These are phyloP conservation scores for Stagonosporopsis vannaccii DNA, from an alignment of 2,329 filamentous ascomycete species.

Conservation along the genomic window DNA sequence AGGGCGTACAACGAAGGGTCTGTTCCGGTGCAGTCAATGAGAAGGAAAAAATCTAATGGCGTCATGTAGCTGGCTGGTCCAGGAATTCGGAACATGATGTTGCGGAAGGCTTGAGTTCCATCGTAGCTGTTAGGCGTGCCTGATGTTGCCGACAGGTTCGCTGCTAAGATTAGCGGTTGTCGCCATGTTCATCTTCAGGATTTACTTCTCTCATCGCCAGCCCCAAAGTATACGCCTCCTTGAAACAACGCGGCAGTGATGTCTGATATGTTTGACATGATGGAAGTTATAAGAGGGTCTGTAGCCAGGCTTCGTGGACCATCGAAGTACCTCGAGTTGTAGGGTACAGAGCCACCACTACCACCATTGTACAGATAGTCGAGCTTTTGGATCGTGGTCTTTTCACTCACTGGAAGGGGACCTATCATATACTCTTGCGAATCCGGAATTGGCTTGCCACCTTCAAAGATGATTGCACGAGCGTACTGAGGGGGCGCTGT, in stretches of 20 bases:
- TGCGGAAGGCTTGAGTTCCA: slow-evolving; percentile 50
- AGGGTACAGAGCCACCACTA: slow-evolving; percentile 39
- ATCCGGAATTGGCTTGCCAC: slow-evolving; percentile 53
- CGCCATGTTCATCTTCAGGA: background rate
- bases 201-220: slow-evolving; percentile 1
- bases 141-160: slow-evolving; percentile 33
- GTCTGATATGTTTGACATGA: slow-evolving; percentile 57
- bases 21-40: slow-evolving; percentile 55
- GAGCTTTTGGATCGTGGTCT: slow-evolving; percentile 37
- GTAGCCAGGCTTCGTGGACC: slow-evolving; percentile 33
- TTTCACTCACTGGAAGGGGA: slow-evolving; percentile 54
- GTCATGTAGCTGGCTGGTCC: slow-evolving; percentile 51
- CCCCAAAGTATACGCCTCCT: slow-evolving; percentile 37
- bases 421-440: slow-evolving; percentile 58
- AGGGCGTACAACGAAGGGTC: slow-evolving; percentile 54
- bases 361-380: slow-evolving; percentile 48
- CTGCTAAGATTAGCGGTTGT: background rate
- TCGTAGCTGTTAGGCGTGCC: slow-evolving; percentile 49
- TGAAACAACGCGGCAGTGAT: slow-evolving; percentile 53
- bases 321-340: slow-evolving; percentile 38
- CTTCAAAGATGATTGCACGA: slow-evolving; percentile 56
- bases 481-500: slow-evolving; percentile 54
- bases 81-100: slow-evolving; percentile 54
- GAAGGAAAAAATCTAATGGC: slow-evolving; percentile 56
- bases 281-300: slow-evolving; percentile 47